A percentile compares a stretch with the other conserved stretches of the same genome.
Conservation (phyloP, 129 eudicot species). For the Saussurea involucrata region DNA sequence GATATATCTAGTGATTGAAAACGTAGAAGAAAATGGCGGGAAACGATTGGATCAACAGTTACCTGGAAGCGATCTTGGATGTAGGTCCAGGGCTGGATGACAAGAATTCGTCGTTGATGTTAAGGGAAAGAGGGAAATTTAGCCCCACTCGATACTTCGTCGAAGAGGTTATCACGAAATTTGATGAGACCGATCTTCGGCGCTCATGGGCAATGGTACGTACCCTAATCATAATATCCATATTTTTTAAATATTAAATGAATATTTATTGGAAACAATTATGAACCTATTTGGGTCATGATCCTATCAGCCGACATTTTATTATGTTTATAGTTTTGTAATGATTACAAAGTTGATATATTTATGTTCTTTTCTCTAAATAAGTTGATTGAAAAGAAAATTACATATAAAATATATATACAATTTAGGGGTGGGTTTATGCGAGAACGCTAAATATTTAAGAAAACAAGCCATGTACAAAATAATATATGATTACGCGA, state of each 20-base stretch:
- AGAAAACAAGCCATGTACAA: too few species aligned
- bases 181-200: conserved; percentile 91
- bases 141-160: conserved; percentile 87
- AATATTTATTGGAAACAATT: neutral
- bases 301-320: neutral
- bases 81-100: conserved; percentile 67
- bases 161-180: conserved; percentile 83
- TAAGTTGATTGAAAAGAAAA: too few species aligned
- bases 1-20: conserved; percentile 7
- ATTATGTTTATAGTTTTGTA: neutral
- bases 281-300: neutral
- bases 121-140: conserved; percentile 77
- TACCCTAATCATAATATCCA: neutral
- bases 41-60: conserved; percentile 92
- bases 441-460: too few species aligned
- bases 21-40: conserved; percentile 61
- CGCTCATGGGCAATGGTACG: conserved; percentile 84
- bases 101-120: conserved; percentile 55
- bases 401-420: too few species aligned
- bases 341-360: neutral
- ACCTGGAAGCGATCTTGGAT: conserved; percentile 82
- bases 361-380: neutral
- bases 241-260: too few species aligned
- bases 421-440: too few species aligned
- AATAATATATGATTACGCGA: too few species aligned